Conservation (phyloP, 441 rosid genomes). For the Breynia disticha region DNA sequence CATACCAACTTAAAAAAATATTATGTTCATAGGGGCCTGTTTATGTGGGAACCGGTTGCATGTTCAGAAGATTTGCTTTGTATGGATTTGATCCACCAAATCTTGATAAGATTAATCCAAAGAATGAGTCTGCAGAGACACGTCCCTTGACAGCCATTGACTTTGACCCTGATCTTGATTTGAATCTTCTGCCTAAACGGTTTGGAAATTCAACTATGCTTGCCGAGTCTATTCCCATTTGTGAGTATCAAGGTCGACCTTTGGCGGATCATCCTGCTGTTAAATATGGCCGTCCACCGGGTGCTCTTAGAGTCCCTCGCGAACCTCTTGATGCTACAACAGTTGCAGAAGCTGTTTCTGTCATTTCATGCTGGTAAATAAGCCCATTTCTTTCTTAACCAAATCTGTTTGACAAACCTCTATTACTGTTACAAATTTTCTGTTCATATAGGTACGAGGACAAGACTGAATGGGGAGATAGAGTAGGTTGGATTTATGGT, state of each 20-base stretch:
- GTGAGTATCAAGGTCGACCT: constrained; percentile 77
- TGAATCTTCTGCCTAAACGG: constrained; percentile 62
- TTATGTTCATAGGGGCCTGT: constrained; percentile 45
- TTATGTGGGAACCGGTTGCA: constrained; percentile 83
- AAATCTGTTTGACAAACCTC: background rate
- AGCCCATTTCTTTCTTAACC: no score
- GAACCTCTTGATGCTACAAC: constrained; percentile 78
- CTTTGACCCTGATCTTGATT: constrained; percentile 70
- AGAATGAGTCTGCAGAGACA: constrained; percentile 32
- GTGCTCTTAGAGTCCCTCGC: constrained; percentile 59
- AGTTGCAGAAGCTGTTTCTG: constrained; percentile 78
- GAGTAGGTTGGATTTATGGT: constrained; percentile 70
- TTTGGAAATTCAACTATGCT: constrained; percentile 82
- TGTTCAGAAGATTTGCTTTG: constrained; percentile 80
- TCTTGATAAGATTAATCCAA: constrained; percentile 30
- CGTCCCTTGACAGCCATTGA: constrained; percentile 58
- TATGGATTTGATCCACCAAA: constrained; percentile 81
- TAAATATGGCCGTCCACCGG: constrained; percentile 71
- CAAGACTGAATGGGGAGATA: constrained; percentile 7
- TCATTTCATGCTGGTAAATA: constrained; percentile 72
- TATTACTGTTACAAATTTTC: background rate
- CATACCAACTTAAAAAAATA: constrained; percentile 4
- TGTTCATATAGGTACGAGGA: constrained; percentile 1
- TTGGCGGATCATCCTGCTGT: constrained; percentile 80
- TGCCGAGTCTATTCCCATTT: constrained; percentile 62